Evolutionary conservation across 2,329 filamentous ascomycete genomes (phyloP).

Genomic region (Sclerotinia sclerotiorum): DNA sequence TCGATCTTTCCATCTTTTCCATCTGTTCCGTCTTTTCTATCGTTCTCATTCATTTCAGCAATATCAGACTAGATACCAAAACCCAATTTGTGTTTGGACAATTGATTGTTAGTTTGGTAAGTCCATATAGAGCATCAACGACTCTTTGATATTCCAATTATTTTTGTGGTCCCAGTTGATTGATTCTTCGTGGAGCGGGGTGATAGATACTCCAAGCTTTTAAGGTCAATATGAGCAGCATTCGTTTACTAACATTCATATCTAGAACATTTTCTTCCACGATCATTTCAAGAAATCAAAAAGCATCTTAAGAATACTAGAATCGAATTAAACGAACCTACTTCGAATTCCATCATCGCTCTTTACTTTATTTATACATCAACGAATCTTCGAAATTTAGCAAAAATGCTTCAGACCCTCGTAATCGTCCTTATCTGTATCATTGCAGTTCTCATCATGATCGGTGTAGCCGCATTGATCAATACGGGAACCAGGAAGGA

Average conservation of each 20-base stretch:
- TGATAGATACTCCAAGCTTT: not conserved
- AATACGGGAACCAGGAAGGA: not conserved
- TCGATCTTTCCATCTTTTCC: not conserved
- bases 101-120: not conserved
- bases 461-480: constrained; percentile 17
- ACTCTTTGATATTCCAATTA: not conserved
- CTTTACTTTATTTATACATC: not conserved
- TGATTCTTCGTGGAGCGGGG: not conserved
- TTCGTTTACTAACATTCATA: not conserved
- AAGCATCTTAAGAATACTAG: not conserved
- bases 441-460: not conserved
- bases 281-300: not conserved
- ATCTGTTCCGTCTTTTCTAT: not conserved
- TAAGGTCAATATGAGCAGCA: not conserved
- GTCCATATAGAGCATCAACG: not conserved
- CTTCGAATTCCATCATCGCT: not conserved
- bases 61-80: not conserved
- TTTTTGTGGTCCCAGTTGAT: not conserved
- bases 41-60: not conserved
- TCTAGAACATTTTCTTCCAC: constrained; percentile 9
- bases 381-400: not conserved
- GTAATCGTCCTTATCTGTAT: constrained; percentile 17
- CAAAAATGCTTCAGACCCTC: constrained; percentile 16
- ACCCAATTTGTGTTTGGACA: not conserved
- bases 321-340: not conserved